Evolutionary conservation across 495 filamentous ascomycete genomes (phyloP), one percentile per base, ranked within the genome.

Genomic region (Penicillium desertorum): DNA sequence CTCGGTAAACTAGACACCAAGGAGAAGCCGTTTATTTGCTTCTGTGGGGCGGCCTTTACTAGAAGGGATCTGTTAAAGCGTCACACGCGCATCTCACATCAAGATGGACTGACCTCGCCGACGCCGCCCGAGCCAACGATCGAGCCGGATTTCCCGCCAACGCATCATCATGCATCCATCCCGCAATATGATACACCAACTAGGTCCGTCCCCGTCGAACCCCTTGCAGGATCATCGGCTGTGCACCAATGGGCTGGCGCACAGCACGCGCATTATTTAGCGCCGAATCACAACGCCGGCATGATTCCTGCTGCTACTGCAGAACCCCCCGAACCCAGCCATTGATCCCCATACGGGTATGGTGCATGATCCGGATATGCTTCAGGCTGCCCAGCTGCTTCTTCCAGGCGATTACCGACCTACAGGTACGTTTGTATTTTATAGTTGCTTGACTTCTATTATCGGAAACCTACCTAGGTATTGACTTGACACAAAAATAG

Each of bases 1-100:
- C 47, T 45, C 43, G 23, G 37, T 22, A 17, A 45, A 37, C 30
- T 36, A 81, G 79, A 81, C 63, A 81, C 79, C 32, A 80, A 80
- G 52, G 79, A 81, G 62, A 81, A 81, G 56, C 79, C 79, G 14
- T 81, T 80, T 61, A 72, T 77, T 42, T 81, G 79, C 60, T 79
- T 76, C 65, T 81, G 79, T 71, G 79, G 79, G 66, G 75, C 78
- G 43, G 76, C 77, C 1, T 81, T 81, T 61, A 80, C 79, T 50
- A 73, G 79, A 46, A 73, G 79, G 45, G 79, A 82, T 72, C 73
- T 82, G 20, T 62, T 82, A 57, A 81, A 80, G 59, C 74, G 79
- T 50, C 79, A 82, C 56, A 76, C 75, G 42, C 74, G 76, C 54
- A 80, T 76, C 36, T 65, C 73, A 4, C 71, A 74, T 51, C 70